Evolutionary conservation across 495 filamentous ascomycete species (phyloP), one percentile per base, ranked within the genome.

Genomic region (Filosporella fistucella): DNA sequence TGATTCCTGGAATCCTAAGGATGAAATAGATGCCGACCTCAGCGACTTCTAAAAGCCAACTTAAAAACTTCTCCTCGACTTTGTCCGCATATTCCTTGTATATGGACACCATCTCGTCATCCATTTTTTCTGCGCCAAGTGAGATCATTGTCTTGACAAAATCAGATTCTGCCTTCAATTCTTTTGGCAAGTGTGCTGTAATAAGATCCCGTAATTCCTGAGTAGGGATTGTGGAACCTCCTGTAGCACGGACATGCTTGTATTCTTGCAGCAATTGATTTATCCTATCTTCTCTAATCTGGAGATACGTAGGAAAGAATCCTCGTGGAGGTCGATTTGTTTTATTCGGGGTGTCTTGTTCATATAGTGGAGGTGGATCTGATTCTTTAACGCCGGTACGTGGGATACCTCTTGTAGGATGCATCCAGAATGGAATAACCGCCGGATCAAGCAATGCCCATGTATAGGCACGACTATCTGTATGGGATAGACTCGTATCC

Each of bases 381-480:
- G 17, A 11, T 9, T 2, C 10, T 22, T n/a, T 47, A 2, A 51
- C 2, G 12, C 46, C 46, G 21, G 22, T 47, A 1, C 14, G 39
- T 25, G 51, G 28, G 16, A 59, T 42, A 1, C 56, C 56, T 24
- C n/a, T 29, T 30, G 24, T 58, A 5, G 44, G 45, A 45, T 59
- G 51, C 45, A 52, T 49, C 56, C 56, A 59, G 14, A 29, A 20
- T 8, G 43, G 47, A 43, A 59, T 59, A 14, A 55, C 14, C 3
- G 33, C 47, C 1, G 56, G 56, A 21, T 52, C 52, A 28, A 29
- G 22, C 25, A 52, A 22, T 13, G 56, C 52, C 45, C 47, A 50
- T 3, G 18, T 12, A 35, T 54, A 59, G 20, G 51, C 52, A 13
- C 48, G 29, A 33, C 25, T 38, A 24, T 59, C 56, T 4, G 47